phyloP scores from a whole-genome alignment of 139 green algal genomes.

The Edaphochlamys debaryana region DNA sequence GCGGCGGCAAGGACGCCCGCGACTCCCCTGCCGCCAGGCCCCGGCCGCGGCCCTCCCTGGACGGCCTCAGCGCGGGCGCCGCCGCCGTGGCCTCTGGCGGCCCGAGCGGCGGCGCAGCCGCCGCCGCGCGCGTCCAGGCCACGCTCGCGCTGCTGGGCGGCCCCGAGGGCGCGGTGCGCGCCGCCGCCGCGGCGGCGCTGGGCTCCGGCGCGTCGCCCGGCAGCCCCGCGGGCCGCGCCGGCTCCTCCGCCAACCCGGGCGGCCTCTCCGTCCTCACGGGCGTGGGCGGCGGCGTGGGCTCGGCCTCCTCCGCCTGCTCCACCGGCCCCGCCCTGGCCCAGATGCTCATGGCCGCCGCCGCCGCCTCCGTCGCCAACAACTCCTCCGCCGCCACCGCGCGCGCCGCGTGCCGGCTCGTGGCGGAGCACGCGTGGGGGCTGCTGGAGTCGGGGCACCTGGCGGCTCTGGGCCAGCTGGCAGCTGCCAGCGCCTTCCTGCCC shows the following conservation, averaged over 20 bases:
- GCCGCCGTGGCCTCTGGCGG: too few species aligned
- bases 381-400: conserved; percentile 1
- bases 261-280: background rate
- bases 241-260: background rate
- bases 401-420: conserved; percentile 57
- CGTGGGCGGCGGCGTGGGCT: background rate
- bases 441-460: conserved; percentile 55
- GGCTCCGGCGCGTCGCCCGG: background rate
- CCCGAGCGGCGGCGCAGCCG: too few species aligned
- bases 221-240: background rate
- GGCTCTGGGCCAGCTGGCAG: conserved; percentile 44
- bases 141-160: conserved; percentile 3
- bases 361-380: background rate
- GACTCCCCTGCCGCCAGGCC: background rate
- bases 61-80: too few species aligned
- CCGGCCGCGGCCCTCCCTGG: background rate
- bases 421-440: conserved; percentile 64
- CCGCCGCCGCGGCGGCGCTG: background rate
- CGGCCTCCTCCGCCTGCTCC: background rate
- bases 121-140: background rate
- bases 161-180: background rate
- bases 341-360: background rate
- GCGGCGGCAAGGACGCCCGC: background rate
- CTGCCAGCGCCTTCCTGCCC: conserved; percentile 43
- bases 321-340: background rate